Evolutionary conservation across 495 filamentous ascomycete species (phyloP).

Genomic region (Penicillium taxi): DNA sequence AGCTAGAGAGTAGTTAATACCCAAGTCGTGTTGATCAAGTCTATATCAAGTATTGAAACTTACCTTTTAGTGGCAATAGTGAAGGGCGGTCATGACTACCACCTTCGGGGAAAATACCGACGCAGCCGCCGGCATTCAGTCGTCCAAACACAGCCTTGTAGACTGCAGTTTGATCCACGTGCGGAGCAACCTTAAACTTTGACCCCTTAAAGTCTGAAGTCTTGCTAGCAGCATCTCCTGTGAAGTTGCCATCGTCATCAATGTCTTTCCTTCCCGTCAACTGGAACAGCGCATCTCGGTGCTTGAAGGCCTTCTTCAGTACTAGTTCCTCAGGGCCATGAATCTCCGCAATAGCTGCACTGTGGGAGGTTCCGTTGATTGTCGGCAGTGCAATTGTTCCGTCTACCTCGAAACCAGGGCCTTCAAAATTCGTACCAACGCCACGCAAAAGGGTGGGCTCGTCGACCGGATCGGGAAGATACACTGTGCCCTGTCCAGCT

Average conservation of each 20-base stretch:
- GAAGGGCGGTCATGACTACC: slow-evolving; percentile 95
- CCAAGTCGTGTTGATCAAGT: neutral
- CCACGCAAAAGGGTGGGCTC: slow-evolving; percentile 81
- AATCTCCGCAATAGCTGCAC: slow-evolving; percentile 71
- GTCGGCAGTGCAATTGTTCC: slow-evolving; percentile 82
- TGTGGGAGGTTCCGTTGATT: slow-evolving; percentile 69
- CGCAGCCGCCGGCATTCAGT: slow-evolving; percentile 73
- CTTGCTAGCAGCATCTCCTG: slow-evolving; percentile 39
- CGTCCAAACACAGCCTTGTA: slow-evolving; percentile 87
- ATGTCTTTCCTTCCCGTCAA: slow-evolving; percentile 69
- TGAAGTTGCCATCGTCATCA: slow-evolving; percentile 46
- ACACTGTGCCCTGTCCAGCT: slow-evolving; percentile 69
- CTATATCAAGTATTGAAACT: slow-evolving; percentile 1
- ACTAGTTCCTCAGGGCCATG: slow-evolving; percentile 71
- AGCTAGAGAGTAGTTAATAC: slow-evolving; percentile 39
- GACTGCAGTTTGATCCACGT: slow-evolving; percentile 88
- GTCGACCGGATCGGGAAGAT: slow-evolving; percentile 80
- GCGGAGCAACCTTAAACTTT: slow-evolving; percentile 80
- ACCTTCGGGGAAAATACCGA: slow-evolving; percentile 97
- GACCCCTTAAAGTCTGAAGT: slow-evolving; percentile 58
- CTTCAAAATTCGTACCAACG: slow-evolving; percentile 76
- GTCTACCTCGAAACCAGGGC: slow-evolving; percentile 60
- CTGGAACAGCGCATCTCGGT: slow-evolving; percentile 58
- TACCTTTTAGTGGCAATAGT: slow-evolving; percentile 84
- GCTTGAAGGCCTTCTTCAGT: slow-evolving; percentile 79